phyloP scores from a whole-genome alignment of 2,329 filamentous ascomycete species.

The Tetracladium maxilliforme region DNA sequence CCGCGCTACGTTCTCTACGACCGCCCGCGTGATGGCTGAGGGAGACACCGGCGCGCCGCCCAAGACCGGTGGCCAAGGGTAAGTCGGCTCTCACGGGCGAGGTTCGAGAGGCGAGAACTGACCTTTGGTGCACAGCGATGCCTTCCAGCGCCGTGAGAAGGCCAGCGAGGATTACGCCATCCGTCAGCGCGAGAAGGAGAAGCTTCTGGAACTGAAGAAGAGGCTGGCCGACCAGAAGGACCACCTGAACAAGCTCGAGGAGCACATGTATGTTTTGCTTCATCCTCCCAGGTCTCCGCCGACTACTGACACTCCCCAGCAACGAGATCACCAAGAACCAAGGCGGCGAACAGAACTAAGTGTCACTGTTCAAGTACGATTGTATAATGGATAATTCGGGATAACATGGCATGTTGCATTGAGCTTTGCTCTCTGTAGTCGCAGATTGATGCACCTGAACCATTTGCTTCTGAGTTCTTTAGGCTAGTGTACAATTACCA shows the following conservation, averaged over 20 bases:
- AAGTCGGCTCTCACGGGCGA: conserved; percentile 2
- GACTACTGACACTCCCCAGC: conserved; percentile 24
- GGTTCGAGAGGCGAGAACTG: not conserved
- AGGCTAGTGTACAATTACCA: too few relatives aligned
- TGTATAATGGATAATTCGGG: too few relatives aligned
- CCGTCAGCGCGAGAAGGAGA: conserved; percentile 76
- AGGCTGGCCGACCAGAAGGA: conserved; percentile 64
- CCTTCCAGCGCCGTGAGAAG: conserved; percentile 84
- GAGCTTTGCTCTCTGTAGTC: too few relatives aligned
- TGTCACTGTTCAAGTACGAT: conserved; percentile 3
- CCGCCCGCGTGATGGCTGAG: conserved; percentile 36
- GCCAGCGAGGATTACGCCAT: conserved; percentile 79
- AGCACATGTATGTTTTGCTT: conserved; percentile 58
- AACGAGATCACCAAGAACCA: conserved; percentile 63
- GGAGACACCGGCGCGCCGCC: conserved; percentile 35
- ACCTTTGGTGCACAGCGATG: conserved; percentile 43
- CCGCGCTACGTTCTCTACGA: conserved; percentile 27
- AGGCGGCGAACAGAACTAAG: conserved; percentile 20
- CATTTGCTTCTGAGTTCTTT: too few relatives aligned
- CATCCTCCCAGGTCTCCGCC: conserved; percentile 1
- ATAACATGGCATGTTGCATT: too few relatives aligned
- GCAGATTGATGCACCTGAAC: too few relatives aligned
- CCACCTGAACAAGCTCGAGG: conserved; percentile 72
- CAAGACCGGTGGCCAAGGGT: conserved; percentile 8
- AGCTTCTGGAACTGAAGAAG: conserved; percentile 64